Percentiles rank a stretch among this genome's conserved stretches.
Conservation (phyloP, 192 early-diverging fungal species). For the Coemansia erecta region DNA sequence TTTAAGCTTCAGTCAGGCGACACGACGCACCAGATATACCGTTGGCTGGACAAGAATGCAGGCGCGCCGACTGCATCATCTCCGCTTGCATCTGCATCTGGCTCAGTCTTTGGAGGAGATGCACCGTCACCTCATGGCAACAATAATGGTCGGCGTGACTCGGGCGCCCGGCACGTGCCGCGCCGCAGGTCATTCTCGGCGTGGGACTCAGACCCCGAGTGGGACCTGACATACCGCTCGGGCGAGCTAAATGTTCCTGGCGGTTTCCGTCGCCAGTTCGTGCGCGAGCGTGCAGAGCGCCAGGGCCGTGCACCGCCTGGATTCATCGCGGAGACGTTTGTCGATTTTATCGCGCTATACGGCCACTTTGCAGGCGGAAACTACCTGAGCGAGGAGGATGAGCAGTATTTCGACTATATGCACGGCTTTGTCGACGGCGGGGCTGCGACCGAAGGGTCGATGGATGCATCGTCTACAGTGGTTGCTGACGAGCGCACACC, state of each 20-base stretch:
- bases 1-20: slow-evolving; percentile 69
- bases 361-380: slow-evolving; percentile 96
- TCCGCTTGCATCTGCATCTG: slow-evolving; percentile 3
- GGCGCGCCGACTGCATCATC: slow-evolving; percentile 3
- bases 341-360: slow-evolving; percentile 92
- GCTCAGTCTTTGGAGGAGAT: slow-evolving; percentile 14
- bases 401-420: slow-evolving; percentile 56
- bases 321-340: slow-evolving; percentile 80
- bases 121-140: slow-evolving; percentile 6
- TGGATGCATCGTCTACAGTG: neutral
- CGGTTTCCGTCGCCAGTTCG: slow-evolving; percentile 87
- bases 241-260: slow-evolving; percentile 71
- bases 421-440: slow-evolving; percentile 10
- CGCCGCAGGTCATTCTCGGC: slow-evolving; percentile 46
- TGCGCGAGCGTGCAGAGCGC: slow-evolving; percentile 69
- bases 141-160: slow-evolving; percentile 52
- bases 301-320: slow-evolving; percentile 66
- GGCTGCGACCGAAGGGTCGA: neutral
- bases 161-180: slow-evolving; percentile 51
- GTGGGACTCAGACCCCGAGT: slow-evolving; percentile 50
- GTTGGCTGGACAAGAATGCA: slow-evolving; percentile 71
- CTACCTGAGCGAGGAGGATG: slow-evolving; percentile 76
- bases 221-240: slow-evolving; percentile 36
- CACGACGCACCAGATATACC: slow-evolving; percentile 87
- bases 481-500: slow-evolving; percentile 32